Evolutionary conservation across 2,329 filamentous ascomycete species (phyloP).

Genomic region (Talaromyces sp.): DNA sequence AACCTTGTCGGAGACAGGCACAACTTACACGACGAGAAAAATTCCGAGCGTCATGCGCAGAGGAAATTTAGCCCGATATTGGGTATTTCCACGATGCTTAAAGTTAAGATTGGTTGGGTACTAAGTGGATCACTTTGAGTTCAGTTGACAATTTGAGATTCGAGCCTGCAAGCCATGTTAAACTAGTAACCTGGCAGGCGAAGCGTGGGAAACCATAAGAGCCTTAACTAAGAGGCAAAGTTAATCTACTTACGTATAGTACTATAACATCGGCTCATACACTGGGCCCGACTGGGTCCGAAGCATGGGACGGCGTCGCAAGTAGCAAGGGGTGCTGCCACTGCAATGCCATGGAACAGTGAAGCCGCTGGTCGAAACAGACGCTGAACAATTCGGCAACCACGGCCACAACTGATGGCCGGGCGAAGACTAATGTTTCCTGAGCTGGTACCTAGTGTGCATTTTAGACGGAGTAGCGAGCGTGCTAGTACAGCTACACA

Average conservation of each 20-base stretch:
- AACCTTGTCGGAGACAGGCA: constrained; percentile 4
- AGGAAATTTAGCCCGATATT: not conserved
- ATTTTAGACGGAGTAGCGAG: not conserved
- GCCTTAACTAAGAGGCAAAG: not conserved
- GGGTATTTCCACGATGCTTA: not conserved
- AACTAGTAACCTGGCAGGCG: not conserved
- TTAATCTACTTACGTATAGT: not conserved
- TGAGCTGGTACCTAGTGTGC: not conserved
- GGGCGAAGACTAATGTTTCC: constrained; percentile 4
- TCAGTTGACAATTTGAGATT: not conserved
- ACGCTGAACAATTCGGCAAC: not conserved
- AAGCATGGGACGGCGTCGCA: not conserved
- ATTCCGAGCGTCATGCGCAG: constrained; percentile 10
- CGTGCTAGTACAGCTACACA: not conserved
- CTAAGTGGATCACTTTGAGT: not conserved
- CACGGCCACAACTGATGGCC: constrained; percentile 7
- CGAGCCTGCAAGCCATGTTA: not conserved
- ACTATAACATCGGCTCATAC: not conserved
- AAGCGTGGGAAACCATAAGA: not conserved
- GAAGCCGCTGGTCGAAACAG: not conserved
- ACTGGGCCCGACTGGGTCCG: not conserved
- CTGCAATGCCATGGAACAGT: not conserved
- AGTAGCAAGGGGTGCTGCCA: constrained; percentile 15
- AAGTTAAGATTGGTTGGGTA: not conserved
- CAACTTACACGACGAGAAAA: not conserved